phyloP scores from a whole-genome alignment of 2,329 filamentous ascomycete genomes.

The Fusarium musae region DNA sequence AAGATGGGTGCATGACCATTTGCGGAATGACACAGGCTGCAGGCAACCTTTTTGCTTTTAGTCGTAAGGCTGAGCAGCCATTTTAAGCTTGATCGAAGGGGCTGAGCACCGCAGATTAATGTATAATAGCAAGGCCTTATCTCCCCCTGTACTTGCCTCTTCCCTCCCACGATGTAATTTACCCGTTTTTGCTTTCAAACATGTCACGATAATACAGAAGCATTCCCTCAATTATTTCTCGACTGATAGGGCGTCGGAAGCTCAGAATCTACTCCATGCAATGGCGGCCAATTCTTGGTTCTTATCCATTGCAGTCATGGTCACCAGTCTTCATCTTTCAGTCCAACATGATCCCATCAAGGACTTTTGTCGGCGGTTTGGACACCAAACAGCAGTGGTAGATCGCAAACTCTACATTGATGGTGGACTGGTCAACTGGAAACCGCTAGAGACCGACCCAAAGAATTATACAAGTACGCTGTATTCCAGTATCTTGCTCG shows the following conservation, averaged over 20 bases:
- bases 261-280: rapidly evolving
- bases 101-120: neutral
- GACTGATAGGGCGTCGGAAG: rapidly evolving
- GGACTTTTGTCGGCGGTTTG: neutral
- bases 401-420: constrained; percentile 1
- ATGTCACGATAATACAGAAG: neutral
- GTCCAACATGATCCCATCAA: neutral
- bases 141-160: too few species aligned
- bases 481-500: rapidly evolving
- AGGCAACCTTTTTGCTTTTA: rapidly evolving
- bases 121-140: neutral
- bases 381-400: neutral
- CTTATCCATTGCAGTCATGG: neutral
- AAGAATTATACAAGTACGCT: neutral
- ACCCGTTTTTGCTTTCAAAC: rapidly evolving
- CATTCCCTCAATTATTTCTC: rapidly evolving
- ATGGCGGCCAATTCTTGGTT: neutral
- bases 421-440: constrained; percentile 1
- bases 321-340: neutral
- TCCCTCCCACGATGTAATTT: too few species aligned
- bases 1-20: neutral
- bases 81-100: neutral
- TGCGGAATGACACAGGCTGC: neutral
- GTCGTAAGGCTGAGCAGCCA: neutral
- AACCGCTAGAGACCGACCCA: neutral